These are phyloP conservation scores for Kurtzmaniella quercitrusa DNA, from an alignment of 1,139 yeast genomes.

Conservation along the genomic window DNA sequence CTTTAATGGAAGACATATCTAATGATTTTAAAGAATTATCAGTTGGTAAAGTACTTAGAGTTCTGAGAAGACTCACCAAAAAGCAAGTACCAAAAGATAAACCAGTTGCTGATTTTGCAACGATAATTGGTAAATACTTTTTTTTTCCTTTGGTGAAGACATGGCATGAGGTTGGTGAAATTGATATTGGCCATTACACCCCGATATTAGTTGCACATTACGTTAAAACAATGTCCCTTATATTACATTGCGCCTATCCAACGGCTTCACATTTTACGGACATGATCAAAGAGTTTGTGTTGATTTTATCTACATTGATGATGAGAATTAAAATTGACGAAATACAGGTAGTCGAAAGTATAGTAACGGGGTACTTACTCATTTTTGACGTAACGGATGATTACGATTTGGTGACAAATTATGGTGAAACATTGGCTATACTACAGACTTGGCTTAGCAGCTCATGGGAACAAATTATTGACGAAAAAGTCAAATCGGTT, in stretches of 20 bases:
- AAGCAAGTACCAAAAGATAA: slow-evolving; percentile 9
- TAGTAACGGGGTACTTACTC: slow-evolving; percentile 45
- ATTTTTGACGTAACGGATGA: slow-evolving; percentile 43
- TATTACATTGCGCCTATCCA: slow-evolving; percentile 59
- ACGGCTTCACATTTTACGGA: slow-evolving; percentile 45
- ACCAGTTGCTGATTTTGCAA: slow-evolving; percentile 34
- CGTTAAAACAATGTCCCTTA: slow-evolving; percentile 52
- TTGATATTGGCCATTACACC: slow-evolving; percentile 53
- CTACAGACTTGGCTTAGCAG: slow-evolving; percentile 38
- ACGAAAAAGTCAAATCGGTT: slow-evolving; percentile 40
- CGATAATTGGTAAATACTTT: slow-evolving; percentile 41
- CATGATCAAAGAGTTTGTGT: slow-evolving; percentile 54
- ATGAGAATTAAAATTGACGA: slow-evolving; percentile 22
- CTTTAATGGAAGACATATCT: slow-evolving; percentile 33
- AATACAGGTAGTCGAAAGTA: slow-evolving; percentile 39
- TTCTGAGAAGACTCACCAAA: slow-evolving; percentile 38
- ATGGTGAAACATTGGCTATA: slow-evolving; percentile 27
- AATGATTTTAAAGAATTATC: slow-evolving; percentile 37
- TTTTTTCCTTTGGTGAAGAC: slow-evolving; percentile 55
- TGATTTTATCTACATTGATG: slow-evolving; percentile 29
- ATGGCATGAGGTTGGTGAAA: slow-evolving; percentile 47
- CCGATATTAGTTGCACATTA: slow-evolving; percentile 55
- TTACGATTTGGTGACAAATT: slow-evolving; percentile 25
- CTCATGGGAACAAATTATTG: slow-evolving; percentile 46
- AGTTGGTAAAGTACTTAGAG: slow-evolving; percentile 49